Base-by-base conservation (phyloP, 768 basidiomycete genomes). In the Boletellus ananiceps region DNA sequence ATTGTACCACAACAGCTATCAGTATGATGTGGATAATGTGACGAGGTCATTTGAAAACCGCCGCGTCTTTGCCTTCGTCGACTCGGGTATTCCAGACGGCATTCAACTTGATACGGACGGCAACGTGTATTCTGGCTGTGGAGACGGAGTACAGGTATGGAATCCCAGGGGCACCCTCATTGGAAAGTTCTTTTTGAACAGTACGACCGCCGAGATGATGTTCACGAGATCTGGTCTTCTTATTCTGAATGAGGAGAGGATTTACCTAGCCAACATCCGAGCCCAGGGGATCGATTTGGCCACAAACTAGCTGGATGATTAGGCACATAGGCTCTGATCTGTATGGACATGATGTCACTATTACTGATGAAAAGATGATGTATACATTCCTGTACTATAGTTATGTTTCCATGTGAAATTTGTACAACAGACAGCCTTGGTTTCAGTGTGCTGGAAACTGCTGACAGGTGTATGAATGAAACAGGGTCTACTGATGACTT, bases 121-220 rank as follows among this genome's bases (percentile, higher is more conserved):
- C 0, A 87, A 88, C 53, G 77, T 88, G 0, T 88, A 80, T 59
- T 70, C 81, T 0, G 82, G 81, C 2, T 79, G 78, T 47, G 84
- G 79, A n/a, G 86, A 88, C 49, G 86, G 85, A 34, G 75, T 80
- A 0, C 79, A 86, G 23, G 82, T 84, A 5, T 82, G 80, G 76
- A 73, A 76, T 56, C 44, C 69, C 12, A 59, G 74, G 16, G 83
- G 84, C 1, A 75, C 71, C 0, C 69, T 86, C 1, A 67, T 86
- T 1, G 83, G 83, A 11, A 85, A 86, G 59, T 80, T 85, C 62
- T 84, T 82, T 70, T 59, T 80, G 2, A 58, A 40, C 21, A 65
- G 52, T 13, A 63, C 64, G 25, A 60, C 57, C 2, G 63, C 74
- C n/a, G 69, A 75, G 57, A 56, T 74, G 57, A 64, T 70, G 1